Evolutionary conservation across 2,329 filamentous ascomycete species (phyloP).

Genomic region (Fusarium albidum): DNA sequence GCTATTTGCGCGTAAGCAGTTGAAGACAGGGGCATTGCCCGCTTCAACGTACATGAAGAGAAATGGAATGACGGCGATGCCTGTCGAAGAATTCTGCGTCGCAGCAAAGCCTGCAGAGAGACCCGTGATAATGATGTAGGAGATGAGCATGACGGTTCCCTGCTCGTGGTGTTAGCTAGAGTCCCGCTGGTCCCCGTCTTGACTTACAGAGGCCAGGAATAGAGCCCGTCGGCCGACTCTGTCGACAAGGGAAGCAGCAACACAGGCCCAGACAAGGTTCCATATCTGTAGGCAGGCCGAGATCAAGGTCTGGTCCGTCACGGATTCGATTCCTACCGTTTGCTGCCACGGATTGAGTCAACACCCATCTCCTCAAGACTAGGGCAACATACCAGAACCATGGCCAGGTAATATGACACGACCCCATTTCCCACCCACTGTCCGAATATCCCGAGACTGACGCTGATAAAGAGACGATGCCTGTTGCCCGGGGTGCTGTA

Average conservation of each 20-base stretch:
- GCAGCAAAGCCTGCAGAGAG: slow-evolving; percentile 10
- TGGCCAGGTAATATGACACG: slow-evolving; percentile 49
- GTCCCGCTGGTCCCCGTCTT: neutral
- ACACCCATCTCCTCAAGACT: neutral
- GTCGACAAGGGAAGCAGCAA: slow-evolving; percentile 5
- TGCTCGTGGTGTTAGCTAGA: neutral
- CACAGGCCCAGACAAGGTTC: slow-evolving; percentile 10
- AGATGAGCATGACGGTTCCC: slow-evolving; percentile 9
- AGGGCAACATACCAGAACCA: slow-evolving; percentile 39
- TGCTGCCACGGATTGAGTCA: slow-evolving; percentile 8
- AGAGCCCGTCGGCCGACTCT: slow-evolving; percentile 2
- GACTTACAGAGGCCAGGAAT: slow-evolving; percentile 8
- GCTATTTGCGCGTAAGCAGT: slow-evolving; percentile 29
- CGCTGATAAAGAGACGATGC: slow-evolving; percentile 38
- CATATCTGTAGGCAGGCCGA: slow-evolving; percentile 8
- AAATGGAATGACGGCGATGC: slow-evolving; percentile 2
- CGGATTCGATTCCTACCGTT: slow-evolving; percentile 45
- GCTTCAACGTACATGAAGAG: neutral
- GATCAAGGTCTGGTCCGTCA: slow-evolving; percentile 37
- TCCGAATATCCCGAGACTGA: slow-evolving; percentile 36
- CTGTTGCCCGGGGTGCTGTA: slow-evolving; percentile 39
- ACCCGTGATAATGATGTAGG: slow-evolving; percentile 16
- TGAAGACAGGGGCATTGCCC: slow-evolving; percentile 22
- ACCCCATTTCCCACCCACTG: slow-evolving; percentile 44
- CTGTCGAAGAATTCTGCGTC: neutral